phyloP scores from a whole-genome alignment of 768 basidiomycete species.

The Macrolepiota albuminosa region DNA sequence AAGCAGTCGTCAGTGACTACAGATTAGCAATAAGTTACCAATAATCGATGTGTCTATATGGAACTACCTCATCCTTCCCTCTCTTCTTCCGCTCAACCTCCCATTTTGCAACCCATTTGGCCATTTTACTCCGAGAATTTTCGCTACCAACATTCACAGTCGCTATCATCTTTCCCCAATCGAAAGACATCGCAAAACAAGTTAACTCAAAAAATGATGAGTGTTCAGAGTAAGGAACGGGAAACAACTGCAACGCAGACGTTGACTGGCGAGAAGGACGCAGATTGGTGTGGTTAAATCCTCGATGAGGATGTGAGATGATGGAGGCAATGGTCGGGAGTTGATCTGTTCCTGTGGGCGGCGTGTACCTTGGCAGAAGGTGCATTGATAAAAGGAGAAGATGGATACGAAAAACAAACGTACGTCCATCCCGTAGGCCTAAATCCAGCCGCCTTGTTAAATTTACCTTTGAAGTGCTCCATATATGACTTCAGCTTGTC shows the following conservation, averaged over 20 bases:
- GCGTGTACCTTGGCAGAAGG: constrained; percentile 48
- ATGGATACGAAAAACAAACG: constrained; percentile 24
- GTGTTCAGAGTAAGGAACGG: constrained; percentile 93
- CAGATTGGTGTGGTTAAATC: constrained; percentile 68
- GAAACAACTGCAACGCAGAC: constrained; percentile 63
- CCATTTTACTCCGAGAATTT: constrained; percentile 76
- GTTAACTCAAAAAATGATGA: constrained; percentile 94
- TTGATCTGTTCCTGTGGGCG: constrained; percentile 57
- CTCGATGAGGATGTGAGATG: constrained; percentile 58
- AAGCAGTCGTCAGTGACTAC: not conserved
- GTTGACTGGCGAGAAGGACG: constrained; percentile 70
- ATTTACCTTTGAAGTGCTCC: constrained; percentile 66
- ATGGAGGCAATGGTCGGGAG: constrained; percentile 63
- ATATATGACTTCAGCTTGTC: constrained; percentile 79
- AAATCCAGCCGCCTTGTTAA: constrained; percentile 72
- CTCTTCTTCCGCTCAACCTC: constrained; percentile 69
- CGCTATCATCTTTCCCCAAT: constrained; percentile 87
- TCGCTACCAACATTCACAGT: constrained; percentile 88
- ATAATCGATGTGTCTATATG: constrained; percentile 41
- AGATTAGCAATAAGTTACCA: constrained; percentile 27
- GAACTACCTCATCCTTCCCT: constrained; percentile 31
- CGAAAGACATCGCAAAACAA: constrained; percentile 87
- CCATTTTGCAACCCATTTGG: constrained; percentile 87
- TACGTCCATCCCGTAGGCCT: constrained; percentile 97
- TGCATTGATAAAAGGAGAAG: not conserved